Evolutionary conservation across 495 filamentous ascomycete species (phyloP).

Genomic region (Tuber magnatum): DNA sequence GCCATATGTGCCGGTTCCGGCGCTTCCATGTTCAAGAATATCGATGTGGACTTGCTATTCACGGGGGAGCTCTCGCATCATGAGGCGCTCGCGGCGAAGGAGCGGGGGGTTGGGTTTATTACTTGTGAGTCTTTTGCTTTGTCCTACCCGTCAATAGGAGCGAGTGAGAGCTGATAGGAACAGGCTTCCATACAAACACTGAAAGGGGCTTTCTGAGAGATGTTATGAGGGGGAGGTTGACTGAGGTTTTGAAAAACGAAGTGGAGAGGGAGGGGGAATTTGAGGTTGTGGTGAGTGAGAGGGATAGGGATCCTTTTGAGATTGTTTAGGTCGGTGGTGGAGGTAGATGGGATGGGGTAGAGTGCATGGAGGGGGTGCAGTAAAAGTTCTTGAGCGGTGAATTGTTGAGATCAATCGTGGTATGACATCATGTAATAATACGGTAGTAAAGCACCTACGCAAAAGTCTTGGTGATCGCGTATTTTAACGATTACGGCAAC

Average conservation of each 20-base stretch:
- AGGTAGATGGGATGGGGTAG: neutral
- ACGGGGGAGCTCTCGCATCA: constrained; percentile 94
- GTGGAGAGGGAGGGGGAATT: constrained; percentile 47
- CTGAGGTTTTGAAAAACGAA: constrained; percentile 50
- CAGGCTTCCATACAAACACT: constrained; percentile 81
- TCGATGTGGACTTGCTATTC: constrained; percentile 67
- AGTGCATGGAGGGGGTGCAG: neutral
- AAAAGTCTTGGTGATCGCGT: too few species aligned
- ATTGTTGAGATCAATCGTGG: neutral
- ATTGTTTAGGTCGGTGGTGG: constrained; percentile 46
- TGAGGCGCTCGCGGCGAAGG: constrained; percentile 74
- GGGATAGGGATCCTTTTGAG: constrained; percentile 71
- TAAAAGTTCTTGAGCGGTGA: neutral
- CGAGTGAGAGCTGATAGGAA: neutral
- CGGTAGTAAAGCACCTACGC: too few species aligned
- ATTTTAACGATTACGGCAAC: too few species aligned
- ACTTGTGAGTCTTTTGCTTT: constrained; percentile 41
- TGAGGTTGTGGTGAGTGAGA: constrained; percentile 65
- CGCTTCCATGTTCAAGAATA: constrained; percentile 60
- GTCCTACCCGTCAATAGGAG: too few species aligned
- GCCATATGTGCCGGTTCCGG: constrained; percentile 79
- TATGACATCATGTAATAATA: too few species aligned
- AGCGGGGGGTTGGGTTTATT: constrained; percentile 79
- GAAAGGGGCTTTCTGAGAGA: constrained; percentile 71
- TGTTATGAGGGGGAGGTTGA: constrained; percentile 61